Percentiles rank a stretch among this genome's conserved stretches.
These are phyloP conservation scores for Cephalotrichum gorgonifer DNA, from an alignment of 2,329 filamentous ascomycete species.

Conservation along the genomic window DNA sequence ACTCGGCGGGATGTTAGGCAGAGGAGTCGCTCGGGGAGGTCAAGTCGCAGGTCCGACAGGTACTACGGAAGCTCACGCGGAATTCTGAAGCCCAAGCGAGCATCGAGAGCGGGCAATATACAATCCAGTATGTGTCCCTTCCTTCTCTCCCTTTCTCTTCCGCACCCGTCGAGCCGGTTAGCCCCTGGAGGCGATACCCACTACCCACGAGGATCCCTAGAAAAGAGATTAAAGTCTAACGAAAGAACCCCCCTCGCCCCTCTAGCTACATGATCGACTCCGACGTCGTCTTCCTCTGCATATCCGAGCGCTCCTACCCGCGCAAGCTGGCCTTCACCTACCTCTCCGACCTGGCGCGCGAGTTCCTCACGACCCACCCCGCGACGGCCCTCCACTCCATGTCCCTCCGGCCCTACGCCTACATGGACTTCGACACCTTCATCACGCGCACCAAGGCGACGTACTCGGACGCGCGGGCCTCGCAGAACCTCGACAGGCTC, in stretches of 20 bases:
- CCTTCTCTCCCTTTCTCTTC: neutral
- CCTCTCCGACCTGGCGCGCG: constrained; percentile 79
- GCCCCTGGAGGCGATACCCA: neutral
- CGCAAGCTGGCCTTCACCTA: constrained; percentile 98
- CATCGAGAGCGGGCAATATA: constrained; percentile 77
- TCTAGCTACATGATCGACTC: constrained; percentile 72
- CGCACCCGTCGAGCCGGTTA: neutral
- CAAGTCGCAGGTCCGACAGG: constrained; percentile 82
- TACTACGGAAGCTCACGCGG: constrained; percentile 78
- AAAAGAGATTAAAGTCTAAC: neutral
- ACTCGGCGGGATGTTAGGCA: constrained; percentile 23
- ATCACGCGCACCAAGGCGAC: constrained; percentile 87
- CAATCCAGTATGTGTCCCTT: constrained; percentile 61
- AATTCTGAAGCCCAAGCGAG: constrained; percentile 84
- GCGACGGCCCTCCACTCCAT: constrained; percentile 62
- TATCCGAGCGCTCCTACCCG: constrained; percentile 88
- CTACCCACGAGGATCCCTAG: neutral
- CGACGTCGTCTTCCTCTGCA: constrained; percentile 83
- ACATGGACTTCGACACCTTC: constrained; percentile 97
- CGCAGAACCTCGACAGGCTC: constrained; percentile 86
- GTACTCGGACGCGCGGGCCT: constrained; percentile 84
- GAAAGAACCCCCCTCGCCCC: neutral
- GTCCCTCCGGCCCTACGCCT: constrained; percentile 79
- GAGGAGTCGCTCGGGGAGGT: constrained; percentile 73
- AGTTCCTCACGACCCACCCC: constrained; percentile 84